Evolutionary conservation across 371 early-diverging fungal species (phyloP).

Genomic region (Apophysomyces elegans): DNA sequence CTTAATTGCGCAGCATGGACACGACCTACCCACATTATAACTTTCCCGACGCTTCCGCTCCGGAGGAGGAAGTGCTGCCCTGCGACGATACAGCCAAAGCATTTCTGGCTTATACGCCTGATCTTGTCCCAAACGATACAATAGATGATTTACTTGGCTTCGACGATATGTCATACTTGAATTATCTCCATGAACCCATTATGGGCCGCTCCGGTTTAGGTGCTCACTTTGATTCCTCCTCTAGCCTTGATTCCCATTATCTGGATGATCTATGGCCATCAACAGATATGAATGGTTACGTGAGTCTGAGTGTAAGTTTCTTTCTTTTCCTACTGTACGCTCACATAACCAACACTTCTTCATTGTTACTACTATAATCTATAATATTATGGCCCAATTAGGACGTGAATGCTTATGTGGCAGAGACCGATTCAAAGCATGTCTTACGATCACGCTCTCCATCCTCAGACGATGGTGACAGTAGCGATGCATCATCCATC

Average conservation of each 20-base stretch:
- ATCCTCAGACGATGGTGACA: neutral
- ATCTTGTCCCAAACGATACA: slow-evolving; percentile 17
- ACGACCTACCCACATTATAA: neutral
- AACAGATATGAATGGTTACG: slow-evolving; percentile 25
- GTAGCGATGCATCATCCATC: slow-evolving; percentile 15
- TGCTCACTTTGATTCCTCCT: slow-evolving; percentile 4
- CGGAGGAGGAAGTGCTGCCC: neutral
- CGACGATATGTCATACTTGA: slow-evolving; percentile 24
- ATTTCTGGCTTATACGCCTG: slow-evolving; percentile 22
- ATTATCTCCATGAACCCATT: slow-evolving; percentile 17
- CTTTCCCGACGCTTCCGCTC: neutral
- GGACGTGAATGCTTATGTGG: slow-evolving; percentile 53
- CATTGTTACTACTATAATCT: neutral
- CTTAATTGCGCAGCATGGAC: slow-evolving; percentile 1
- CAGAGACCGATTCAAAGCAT: slow-evolving; percentile 43
- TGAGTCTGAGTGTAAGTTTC: slow-evolving; percentile 38
- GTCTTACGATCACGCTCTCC: slow-evolving; percentile 1
- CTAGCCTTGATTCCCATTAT: neutral
- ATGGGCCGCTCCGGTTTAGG: neutral
- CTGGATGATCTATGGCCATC: neutral
- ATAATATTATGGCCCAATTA: neutral
- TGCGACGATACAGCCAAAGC: neutral
- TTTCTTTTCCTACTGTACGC: neutral
- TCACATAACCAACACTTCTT: neutral
- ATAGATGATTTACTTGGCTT: slow-evolving; percentile 18